Evolutionary conservation across 176 grass and related monocot genomes (phyloP).

Genomic region (Carex kokanica): DNA sequence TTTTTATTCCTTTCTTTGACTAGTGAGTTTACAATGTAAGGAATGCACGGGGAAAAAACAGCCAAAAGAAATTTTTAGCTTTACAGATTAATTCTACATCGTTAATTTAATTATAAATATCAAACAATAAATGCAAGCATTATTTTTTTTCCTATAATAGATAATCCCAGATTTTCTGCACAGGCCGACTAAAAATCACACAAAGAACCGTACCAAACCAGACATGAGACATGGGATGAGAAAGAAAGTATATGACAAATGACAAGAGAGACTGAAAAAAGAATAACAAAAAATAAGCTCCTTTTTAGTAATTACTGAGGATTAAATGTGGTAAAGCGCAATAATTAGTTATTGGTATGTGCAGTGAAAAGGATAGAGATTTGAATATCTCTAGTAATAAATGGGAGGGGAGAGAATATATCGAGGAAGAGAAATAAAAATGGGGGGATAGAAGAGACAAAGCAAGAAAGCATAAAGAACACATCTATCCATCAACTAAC

Average conservation of each 20-base stretch:
- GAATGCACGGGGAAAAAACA: not conserved
- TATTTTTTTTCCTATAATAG: constrained; percentile 5
- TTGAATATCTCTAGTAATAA: constrained; percentile 23
- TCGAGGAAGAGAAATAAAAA: constrained; percentile 19
- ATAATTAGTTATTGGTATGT: constrained; percentile 24
- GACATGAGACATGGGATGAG: not conserved
- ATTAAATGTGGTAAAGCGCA: constrained; percentile 18
- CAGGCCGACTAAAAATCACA: not conserved
- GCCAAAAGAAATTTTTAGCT: not conserved
- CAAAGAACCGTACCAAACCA: not conserved
- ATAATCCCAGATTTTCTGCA: not conserved
- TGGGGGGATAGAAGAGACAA: constrained; percentile 8
- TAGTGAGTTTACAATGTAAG: not conserved
- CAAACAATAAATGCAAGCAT: constrained; percentile 14
- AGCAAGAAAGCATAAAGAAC: constrained; percentile 19
- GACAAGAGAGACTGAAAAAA: constrained; percentile 12
- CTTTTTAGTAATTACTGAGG: constrained; percentile 19
- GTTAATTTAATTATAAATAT: not conserved
- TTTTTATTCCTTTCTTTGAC: not conserved
- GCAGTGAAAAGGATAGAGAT: not conserved
- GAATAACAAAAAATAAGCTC: not conserved
- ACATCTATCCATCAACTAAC: constrained; percentile 26
- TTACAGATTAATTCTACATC: not conserved
- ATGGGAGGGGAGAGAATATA: constrained; percentile 29
- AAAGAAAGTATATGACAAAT: not conserved